These are phyloP conservation scores for Apiotrichum gracile DNA, from an alignment of 1,284 basidiomycete species.

Conservation along the genomic window DNA sequence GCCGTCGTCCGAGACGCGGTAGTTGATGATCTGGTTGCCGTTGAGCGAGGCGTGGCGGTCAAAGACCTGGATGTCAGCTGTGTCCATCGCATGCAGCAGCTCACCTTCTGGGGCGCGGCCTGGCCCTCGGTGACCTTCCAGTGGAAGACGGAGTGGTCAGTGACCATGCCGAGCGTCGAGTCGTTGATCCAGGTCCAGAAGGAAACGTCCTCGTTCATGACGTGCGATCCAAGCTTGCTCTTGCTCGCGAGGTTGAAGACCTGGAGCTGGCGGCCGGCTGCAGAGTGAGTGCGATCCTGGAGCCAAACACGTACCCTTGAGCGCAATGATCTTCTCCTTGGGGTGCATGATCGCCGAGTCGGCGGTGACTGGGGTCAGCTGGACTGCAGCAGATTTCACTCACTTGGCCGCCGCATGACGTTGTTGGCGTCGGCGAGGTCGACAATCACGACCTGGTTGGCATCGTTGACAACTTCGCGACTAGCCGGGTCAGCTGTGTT, in stretches of 20 bases:
- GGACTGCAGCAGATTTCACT: constrained; percentile 6
- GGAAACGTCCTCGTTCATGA: constrained; percentile 87
- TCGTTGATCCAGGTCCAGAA: constrained; percentile 99
- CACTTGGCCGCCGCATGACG: constrained; percentile 84
- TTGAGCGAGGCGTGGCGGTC: constrained; percentile 93
- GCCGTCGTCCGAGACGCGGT: constrained; percentile 84
- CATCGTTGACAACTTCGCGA: constrained; percentile 53
- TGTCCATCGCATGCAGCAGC: constrained; percentile 39
- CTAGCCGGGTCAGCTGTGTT: constrained; percentile 16
- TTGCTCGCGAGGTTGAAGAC: constrained; percentile 98
- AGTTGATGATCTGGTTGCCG: constrained; percentile 98
- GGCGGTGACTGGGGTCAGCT: constrained; percentile 59
- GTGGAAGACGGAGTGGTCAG: constrained; percentile 88
- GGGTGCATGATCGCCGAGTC: constrained; percentile 99
- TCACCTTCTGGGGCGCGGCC: constrained; percentile 40
- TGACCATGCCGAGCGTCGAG: constrained; percentile 89
- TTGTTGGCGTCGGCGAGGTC: constrained; percentile 93
- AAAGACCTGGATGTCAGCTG: constrained; percentile 54
- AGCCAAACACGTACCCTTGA: constrained; percentile 63
- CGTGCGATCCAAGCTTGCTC: constrained; percentile 94
- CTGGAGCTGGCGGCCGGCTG: constrained; percentile 80
- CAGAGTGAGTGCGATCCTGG: constrained; percentile 49
- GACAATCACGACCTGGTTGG: constrained; percentile 95
- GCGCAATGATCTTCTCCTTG: constrained; percentile 89
- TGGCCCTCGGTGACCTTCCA: constrained; percentile 62